These are phyloP conservation scores for Brassica carinata DNA, from an alignment of 345 rosid genomes.

Conservation along the genomic window DNA sequence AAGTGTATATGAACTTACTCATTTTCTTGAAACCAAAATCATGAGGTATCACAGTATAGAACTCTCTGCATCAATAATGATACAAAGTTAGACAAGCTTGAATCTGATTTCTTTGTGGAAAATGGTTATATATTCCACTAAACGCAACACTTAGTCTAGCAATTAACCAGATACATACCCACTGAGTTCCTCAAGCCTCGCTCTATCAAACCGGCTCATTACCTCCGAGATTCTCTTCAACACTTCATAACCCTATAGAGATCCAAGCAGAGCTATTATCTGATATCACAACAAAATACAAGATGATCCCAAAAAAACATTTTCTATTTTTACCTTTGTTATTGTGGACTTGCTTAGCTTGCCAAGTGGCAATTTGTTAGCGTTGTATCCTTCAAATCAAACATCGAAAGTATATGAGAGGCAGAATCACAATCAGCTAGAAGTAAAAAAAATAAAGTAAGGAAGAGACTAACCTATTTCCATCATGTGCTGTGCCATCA, in stretches of 20 bases:
- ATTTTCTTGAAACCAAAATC: constrained; percentile 86
- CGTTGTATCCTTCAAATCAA: constrained; percentile 59
- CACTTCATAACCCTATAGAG: constrained; percentile 76
- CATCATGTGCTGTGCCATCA: constrained; percentile 95
- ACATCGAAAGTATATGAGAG: constrained; percentile 7
- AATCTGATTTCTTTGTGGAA: neutral
- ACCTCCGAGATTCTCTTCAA: constrained; percentile 71
- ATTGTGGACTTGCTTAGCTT: constrained; percentile 85
- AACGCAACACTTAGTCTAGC: neutral
- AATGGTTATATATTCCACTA: neutral
- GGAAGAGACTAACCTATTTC: constrained; percentile 65
- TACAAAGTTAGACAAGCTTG: constrained; percentile 20
- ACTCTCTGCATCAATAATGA: constrained; percentile 60
- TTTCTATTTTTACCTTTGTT: constrained; percentile 28
- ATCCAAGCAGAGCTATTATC: constrained; percentile 29
- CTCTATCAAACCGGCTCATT: constrained; percentile 50
- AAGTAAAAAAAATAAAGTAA: constrained; percentile 22
- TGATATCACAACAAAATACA: constrained; percentile 8
- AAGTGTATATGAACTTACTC: constrained; percentile 55
- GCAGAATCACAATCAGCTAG: constrained; percentile 15
- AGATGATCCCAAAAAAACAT: neutral
- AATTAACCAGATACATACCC: constrained; percentile 55
- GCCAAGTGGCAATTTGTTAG: constrained; percentile 92
- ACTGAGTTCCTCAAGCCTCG: constrained; percentile 69
- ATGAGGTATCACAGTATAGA: constrained; percentile 89